Base-by-base conservation (phyloP, 2,329 filamentous ascomycete species). In the Stagonosporopsis rhizophila region DNA sequence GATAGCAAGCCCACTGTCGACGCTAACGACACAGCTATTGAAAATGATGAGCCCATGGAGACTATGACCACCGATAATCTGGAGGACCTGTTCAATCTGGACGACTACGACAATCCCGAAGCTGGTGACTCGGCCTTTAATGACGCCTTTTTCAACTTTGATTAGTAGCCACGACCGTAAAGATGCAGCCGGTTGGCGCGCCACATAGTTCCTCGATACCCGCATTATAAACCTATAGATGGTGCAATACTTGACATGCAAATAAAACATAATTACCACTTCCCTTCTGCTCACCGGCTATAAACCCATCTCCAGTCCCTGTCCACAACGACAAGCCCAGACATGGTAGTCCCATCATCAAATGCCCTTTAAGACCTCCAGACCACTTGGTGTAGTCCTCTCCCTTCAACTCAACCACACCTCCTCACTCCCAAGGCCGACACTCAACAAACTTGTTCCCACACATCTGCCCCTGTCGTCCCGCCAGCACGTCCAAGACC, bases 81-180 rank as follows among this genome's bases (percentile, higher is more conserved):
- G 6, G 71, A 76, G 7, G 73, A 75, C 23, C 62, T 76, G 4
- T 75, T 75, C 61, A 69, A 73, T 48, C 58, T 73, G 50, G 73
- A 75, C 44, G 66, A 70, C 37, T 71, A 74, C 42, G 67, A 67
- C 28, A 72, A 74, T 32, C 65, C 68, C 0, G 72, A 74, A 44
- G 53, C 42, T 15, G 53, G 37, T 8, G 64, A 62, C 14, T 73
- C 71, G 4, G 67, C 74, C 17, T 77, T 78, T 53, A 72, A 77
- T 48, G 71, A 77, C 39, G 75, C 73, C 3, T 77, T 76, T 49
- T 76, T 75, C 60, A 71, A 72, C 11, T 72, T 73, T 30, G 72
- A 68, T 11, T 63, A 67, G 34, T 42, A 15, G n/a, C 17, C 27
- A 32, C 17, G 17, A 32, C 17, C 27, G 27, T 28, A 12, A 28